These are phyloP conservation scores for Xylaria sp. DNA, from an alignment of 2,329 filamentous ascomycete species.

Conservation along the genomic window DNA sequence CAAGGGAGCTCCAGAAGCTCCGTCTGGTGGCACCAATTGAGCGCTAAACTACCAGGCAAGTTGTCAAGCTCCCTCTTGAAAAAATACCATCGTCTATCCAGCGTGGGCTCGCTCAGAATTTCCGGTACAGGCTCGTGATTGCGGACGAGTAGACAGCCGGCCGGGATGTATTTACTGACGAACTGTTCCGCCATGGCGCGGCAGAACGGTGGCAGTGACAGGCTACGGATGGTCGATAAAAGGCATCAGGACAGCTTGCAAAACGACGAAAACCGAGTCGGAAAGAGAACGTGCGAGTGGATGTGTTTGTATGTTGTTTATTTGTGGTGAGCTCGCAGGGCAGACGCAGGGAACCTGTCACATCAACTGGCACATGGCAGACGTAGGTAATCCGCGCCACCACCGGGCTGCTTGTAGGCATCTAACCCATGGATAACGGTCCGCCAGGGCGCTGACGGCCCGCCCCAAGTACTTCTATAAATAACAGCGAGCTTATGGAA, in stretches of 20 bases:
- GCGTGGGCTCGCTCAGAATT: slow-evolving; percentile 8
- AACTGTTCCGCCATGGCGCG: slow-evolving; percentile 19
- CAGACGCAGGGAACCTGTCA: background rate
- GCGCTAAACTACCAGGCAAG: slow-evolving; percentile 1
- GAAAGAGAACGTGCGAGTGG: background rate
- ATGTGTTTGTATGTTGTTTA: background rate
- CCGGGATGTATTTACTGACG: slow-evolving; percentile 35
- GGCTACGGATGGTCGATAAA: background rate
- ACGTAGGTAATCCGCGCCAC: no score
- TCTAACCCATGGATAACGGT: background rate
- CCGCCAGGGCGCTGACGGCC: background rate
- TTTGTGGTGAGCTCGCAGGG: background rate
- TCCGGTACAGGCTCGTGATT: slow-evolving; percentile 20
- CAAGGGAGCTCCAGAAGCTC: slow-evolving; percentile 27
- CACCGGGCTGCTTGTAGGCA: no score
- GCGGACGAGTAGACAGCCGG: slow-evolving; percentile 36
- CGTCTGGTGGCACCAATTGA: slow-evolving; percentile 9
- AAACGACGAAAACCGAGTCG: background rate
- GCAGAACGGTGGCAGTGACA: background rate
- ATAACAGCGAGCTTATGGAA: background rate
- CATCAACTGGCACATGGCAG: no score
- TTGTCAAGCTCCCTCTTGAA: slow-evolving; percentile 25
- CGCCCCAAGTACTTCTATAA: background rate
- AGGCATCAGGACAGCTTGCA: background rate
- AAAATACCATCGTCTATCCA: slow-evolving; percentile 26